These are phyloP conservation scores for Citrus reticulata DNA, from an alignment of 345 rosid genomes.

Conservation along the genomic window DNA sequence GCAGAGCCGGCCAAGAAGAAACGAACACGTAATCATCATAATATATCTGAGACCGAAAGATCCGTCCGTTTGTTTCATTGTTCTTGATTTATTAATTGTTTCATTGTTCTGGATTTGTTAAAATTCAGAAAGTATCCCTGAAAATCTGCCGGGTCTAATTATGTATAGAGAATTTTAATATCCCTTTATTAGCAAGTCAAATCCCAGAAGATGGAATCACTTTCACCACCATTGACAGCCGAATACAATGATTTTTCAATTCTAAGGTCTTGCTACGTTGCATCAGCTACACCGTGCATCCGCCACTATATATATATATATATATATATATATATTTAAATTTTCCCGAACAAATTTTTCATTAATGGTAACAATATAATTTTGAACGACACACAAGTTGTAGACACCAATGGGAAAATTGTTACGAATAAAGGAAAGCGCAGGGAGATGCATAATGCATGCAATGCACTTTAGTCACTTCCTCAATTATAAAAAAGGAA, in stretches of 20 bases:
- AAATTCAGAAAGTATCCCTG: constrained; percentile 41
- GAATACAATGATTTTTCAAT: not conserved
- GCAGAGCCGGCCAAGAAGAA: constrained; percentile 22
- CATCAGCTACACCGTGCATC: too few species aligned
- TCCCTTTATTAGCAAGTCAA: constrained; percentile 18
- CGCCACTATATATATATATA: too few species aligned
- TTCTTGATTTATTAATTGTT: not conserved
- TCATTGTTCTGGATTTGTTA: not conserved
- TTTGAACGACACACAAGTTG: too few species aligned
- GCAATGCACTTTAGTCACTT: too few species aligned
- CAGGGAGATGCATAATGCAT: too few species aligned
- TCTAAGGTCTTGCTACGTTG: too few species aligned
- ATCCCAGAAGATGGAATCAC: constrained; percentile 1
- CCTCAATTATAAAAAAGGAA: not conserved
- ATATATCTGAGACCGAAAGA: not conserved
- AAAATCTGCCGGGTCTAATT: constrained; percentile 46
- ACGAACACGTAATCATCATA: constrained; percentile 6
- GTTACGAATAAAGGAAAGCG: too few species aligned
- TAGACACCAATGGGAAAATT: too few species aligned
- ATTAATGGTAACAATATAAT: too few species aligned
- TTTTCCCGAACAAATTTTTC: too few species aligned
- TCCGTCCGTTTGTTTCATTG: not conserved
- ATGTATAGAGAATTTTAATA: not conserved
- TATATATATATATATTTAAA: too few species aligned
- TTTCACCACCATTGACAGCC: constrained; percentile 7